Evolutionary conservation across 768 basidiomycete genomes (phyloP), one percentile per base, ranked within the genome.

Genomic region (Dentipellis sp.): DNA sequence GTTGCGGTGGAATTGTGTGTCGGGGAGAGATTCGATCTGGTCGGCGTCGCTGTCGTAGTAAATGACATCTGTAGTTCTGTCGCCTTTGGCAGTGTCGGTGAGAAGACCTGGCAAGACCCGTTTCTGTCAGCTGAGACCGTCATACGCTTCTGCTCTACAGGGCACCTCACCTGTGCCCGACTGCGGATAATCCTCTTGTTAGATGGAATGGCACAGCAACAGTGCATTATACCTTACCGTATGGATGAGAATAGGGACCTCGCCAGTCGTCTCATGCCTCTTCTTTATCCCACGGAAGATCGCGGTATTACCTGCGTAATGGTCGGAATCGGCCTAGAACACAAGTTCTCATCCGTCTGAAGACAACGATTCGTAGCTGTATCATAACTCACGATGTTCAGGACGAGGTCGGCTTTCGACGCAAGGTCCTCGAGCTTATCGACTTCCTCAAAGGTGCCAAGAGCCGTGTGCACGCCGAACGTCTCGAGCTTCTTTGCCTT

Each of bases 21-120:
- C 63, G 2, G 80, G 72, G 8, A 83, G 60, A 1, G 71, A 62
- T 50, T 75, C 77, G 16, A 84, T 67, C 55, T 70, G 70, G 12
- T 70, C 66, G 3, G 74, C 58, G 55, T 82, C 70, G n/a, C 74
- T 57, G 64, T 85, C 81, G n/a, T 71, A 74, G 64, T 78, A 82
- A 14, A 83, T 66, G 2, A 59, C 66, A 1, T 74, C 67, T 4
- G 72, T 68, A 0, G 67, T 57, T 50, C 62, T 64, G 58, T 74
- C 67, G 4, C 48, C 48, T 16, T 8, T 16, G 22, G 48, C 48
- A 2, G 19, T 22, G 14, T 50, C 48, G 9, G 19, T 42, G 40
- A 42, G 40, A 19, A 42, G 14, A 42, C 40, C 40, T 42, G 19
- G 3, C 19, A 19, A 3, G 40, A 42, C 9, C 14, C 14, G 19